These are phyloP conservation scores for Rhododendron ferrugineum DNA, from an alignment of 148 eudicot species.

Conservation along the genomic window DNA sequence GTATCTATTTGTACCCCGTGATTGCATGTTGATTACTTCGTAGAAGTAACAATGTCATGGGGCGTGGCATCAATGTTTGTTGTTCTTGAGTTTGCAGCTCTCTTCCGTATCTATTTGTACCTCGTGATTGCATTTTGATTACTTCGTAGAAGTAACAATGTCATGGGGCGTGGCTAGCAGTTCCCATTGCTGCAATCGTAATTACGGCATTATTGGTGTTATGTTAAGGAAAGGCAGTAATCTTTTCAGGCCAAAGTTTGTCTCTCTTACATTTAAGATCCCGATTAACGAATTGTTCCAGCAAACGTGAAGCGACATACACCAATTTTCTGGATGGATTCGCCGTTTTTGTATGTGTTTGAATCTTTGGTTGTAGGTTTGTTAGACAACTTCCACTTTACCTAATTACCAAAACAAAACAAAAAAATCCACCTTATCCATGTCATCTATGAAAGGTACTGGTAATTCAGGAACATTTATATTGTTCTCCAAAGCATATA, in stretches of 20 bases:
- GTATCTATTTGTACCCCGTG: neutral
- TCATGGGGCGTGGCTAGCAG: neutral
- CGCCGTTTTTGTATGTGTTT: neutral
- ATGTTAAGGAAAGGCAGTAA: neutral
- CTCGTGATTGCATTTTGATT: neutral
- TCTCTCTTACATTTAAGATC: neutral
- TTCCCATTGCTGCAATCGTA: neutral
- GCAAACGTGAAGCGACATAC: neutral
- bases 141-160: neutral
- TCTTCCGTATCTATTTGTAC: neutral
- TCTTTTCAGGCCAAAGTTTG: neutral
- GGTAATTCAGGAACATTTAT: neutral
- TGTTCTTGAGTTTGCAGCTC: neutral
- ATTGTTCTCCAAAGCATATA: neutral
- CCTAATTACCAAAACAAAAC: too few relatives aligned
- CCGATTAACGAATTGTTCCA: neutral
- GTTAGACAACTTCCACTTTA: neutral
- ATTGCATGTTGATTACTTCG: neutral
- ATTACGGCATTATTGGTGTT: neutral
- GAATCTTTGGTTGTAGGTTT: neutral
- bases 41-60: neutral
- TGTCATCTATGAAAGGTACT: neutral
- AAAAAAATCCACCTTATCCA: neutral
- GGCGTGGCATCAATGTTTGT: neutral
- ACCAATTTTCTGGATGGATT: neutral